These are phyloP conservation scores for Vitis amurensis DNA, from an alignment of 164 flowering plant species.

Conservation along the genomic window DNA sequence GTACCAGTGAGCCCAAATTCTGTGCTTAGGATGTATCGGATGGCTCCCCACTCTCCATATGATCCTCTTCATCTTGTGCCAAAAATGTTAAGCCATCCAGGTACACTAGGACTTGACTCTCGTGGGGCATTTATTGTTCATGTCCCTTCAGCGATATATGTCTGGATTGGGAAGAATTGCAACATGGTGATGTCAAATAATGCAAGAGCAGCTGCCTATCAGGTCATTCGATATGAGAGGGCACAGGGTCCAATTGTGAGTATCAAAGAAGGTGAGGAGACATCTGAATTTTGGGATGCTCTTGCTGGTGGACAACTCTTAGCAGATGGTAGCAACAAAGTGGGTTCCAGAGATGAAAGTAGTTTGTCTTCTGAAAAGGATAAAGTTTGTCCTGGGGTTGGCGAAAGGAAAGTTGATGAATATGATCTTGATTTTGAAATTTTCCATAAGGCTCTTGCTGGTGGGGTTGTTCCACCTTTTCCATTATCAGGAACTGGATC, in stretches of 20 bases:
- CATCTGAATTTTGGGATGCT: conserved; percentile 70
- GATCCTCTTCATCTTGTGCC: conserved; percentile 90
- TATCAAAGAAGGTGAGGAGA: conserved; percentile 70
- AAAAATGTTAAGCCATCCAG: conserved; percentile 51
- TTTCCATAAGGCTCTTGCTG: conserved; percentile 61
- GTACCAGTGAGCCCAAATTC: conserved; percentile 72
- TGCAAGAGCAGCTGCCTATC: conserved; percentile 65
- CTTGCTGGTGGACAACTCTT: conserved; percentile 29
- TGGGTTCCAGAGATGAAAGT: conserved; percentile 4
- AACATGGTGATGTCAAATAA: conserved; percentile 46
- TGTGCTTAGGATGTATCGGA: conserved; percentile 62
- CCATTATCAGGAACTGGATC: conserved; percentile 42
- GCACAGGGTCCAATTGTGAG: conserved; percentile 52
- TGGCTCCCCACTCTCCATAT: conserved; percentile 88
- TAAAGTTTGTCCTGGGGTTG: conserved; percentile 19
- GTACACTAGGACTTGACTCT: conserved; percentile 58
- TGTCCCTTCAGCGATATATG: conserved; percentile 65
- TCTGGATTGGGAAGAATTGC: conserved; percentile 74
- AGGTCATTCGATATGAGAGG: conserved; percentile 74
- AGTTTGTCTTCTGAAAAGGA: conserved; percentile 7
- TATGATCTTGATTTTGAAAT: conserved; percentile 73
- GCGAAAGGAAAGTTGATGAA: conserved; percentile 44
- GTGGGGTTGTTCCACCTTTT: conserved; percentile 77
- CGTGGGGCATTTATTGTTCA: conserved; percentile 84
- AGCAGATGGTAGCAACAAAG: conserved; percentile 25